Conservation (phyloP, 495 filamentous ascomycete species). For the Penicillium nucicola region DNA sequence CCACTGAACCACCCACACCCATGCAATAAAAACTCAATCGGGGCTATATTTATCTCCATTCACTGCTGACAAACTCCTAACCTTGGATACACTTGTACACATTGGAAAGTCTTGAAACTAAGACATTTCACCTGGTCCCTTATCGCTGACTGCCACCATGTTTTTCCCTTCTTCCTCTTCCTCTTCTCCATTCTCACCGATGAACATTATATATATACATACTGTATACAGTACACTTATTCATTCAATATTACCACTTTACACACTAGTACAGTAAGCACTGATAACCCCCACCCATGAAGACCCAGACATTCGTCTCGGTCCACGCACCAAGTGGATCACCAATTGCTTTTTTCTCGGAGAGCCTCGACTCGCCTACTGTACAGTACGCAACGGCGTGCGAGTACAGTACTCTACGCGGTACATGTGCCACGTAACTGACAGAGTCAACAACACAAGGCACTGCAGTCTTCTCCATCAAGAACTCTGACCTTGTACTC, state of each 20-base stretch:
- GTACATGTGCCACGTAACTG: no score
- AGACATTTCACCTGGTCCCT: no score
- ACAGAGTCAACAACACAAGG: no score
- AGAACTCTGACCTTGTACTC: conserved; percentile 7
- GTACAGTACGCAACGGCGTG: conserved; percentile 12
- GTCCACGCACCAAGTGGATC: conserved; percentile 24
- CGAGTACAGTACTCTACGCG: background rate
- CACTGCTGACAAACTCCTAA: no score
- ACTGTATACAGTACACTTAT: background rate
- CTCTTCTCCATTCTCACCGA: no score
- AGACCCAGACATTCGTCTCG: conserved; percentile 13
- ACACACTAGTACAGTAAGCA: conserved; percentile 17
- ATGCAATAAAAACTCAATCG: background rate
- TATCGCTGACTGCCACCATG: no score
- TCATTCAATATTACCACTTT: conserved; percentile 1
- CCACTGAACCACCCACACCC: background rate
- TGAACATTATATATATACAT: conserved; percentile 1
- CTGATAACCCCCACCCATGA: conserved; percentile 14
- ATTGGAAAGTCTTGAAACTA: no score
- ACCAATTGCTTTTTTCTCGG: conserved; percentile 14
- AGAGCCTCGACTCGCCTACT: conserved; percentile 16
- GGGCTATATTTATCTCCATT: background rate
- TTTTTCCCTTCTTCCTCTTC: no score
- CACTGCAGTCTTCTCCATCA: no score
- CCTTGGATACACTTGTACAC: no score